These are phyloP conservation scores for Fomitopsis serialis DNA, from an alignment of 768 basidiomycete species.

Conservation along the genomic window DNA sequence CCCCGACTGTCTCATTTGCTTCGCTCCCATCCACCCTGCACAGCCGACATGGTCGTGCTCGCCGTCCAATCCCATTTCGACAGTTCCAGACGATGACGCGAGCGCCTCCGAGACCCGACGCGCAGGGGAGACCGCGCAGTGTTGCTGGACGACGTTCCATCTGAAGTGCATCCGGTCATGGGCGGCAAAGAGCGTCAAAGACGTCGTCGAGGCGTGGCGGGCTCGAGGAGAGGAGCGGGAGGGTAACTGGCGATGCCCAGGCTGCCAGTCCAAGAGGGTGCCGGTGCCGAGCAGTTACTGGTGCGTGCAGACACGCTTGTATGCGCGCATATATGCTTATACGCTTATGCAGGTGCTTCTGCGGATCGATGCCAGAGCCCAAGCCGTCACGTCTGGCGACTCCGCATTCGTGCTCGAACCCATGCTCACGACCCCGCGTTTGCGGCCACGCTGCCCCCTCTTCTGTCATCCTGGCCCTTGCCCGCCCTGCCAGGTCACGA, in stretches of 20 bases:
- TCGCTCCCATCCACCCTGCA: slow-evolving; percentile 68
- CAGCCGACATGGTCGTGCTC: slow-evolving; percentile 89
- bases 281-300: slow-evolving; percentile 60
- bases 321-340: background rate
- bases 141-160: slow-evolving; percentile 91
- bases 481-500: slow-evolving; percentile 84
- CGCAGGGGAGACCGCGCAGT: slow-evolving; percentile 35
- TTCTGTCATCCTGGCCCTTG: slow-evolving; percentile 95
- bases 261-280: slow-evolving; percentile 80
- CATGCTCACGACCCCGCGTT: slow-evolving; percentile 53
- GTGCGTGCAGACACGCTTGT: slow-evolving; percentile 26
- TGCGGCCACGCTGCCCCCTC: slow-evolving; percentile 85
- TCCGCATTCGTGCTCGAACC: slow-evolving; percentile 71
- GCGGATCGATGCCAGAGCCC: slow-evolving; percentile 68
- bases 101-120: background rate
- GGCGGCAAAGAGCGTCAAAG: slow-evolving; percentile 80
- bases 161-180: slow-evolving; percentile 84
- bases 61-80: slow-evolving; percentile 47
- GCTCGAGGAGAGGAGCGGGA: slow-evolving; percentile 60
- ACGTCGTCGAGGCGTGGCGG: slow-evolving; percentile 65
- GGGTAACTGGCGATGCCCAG: slow-evolving; percentile 92
- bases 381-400: slow-evolving; percentile 63
- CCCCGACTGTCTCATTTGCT: slow-evolving; percentile 82
- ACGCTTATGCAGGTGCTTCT: slow-evolving; percentile 69
- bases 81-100: slow-evolving; percentile 11